A percentile compares a stretch with the other conserved stretches of the same genome.
phyloP scores from a whole-genome alignment of 257 asterid species.

The Verbena officinalis region DNA sequence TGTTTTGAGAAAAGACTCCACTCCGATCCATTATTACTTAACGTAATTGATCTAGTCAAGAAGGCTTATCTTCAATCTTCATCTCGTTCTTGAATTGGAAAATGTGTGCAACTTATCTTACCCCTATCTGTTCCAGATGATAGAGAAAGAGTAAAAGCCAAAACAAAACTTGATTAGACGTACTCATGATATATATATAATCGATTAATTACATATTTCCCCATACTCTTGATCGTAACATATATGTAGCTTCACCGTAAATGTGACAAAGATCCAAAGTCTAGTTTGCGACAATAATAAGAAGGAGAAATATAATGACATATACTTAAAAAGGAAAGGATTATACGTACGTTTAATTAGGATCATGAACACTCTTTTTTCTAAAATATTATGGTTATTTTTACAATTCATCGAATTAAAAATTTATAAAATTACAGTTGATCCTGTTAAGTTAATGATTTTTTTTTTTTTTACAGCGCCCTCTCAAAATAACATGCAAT shows the following conservation, averaged over 20 bases:
- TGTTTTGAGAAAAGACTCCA: slow-evolving; percentile 31
- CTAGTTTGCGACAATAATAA: not conserved
- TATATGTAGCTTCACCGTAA: not conserved
- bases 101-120: slow-evolving; percentile 35
- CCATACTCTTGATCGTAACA: not conserved
- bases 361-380: too few relatives aligned
- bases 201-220: not conserved
- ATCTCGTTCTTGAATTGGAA: slow-evolving; percentile 38
- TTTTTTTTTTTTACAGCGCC: too few relatives aligned
- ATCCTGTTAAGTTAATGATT: too few relatives aligned
- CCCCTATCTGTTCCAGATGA: slow-evolving; percentile 18
- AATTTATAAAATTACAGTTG: too few relatives aligned
- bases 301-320: not conserved
- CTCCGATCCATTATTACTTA: slow-evolving; percentile 36
- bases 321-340: too few relatives aligned
- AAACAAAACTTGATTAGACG: slow-evolving; percentile 26
- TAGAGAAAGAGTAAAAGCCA: slow-evolving; percentile 24
- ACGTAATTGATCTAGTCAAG: slow-evolving; percentile 45
- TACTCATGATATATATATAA: slow-evolving; percentile 30
- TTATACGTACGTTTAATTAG: too few relatives aligned
- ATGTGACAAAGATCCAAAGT: not conserved
- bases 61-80: slow-evolving; percentile 37
- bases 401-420: too few relatives aligned
- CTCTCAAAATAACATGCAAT: too few relatives aligned
- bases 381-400: too few relatives aligned